Percentiles rank a stretch among this genome's conserved stretches.
Evolutionary conservation across 2,329 filamentous ascomycete species (phyloP).

Genomic region (Neopestalotiopsis rosae): DNA sequence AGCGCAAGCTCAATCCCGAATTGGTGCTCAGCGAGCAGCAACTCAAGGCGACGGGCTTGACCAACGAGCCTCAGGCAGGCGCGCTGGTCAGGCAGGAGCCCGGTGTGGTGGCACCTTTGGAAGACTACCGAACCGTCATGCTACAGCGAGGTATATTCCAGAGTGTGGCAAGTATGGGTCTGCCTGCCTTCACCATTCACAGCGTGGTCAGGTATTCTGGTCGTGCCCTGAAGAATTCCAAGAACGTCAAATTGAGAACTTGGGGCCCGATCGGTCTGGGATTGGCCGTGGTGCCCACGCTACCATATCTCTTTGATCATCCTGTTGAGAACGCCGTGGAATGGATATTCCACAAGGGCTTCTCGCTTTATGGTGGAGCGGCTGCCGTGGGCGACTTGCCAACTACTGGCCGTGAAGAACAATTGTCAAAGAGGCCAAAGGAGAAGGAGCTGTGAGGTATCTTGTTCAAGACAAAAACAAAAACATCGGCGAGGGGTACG

Average conservation of each 20-base stretch:
- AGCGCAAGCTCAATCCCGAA: constrained; percentile 73
- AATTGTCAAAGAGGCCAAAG: constrained; percentile 49
- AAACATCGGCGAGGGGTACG: not conserved
- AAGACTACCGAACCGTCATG: constrained; percentile 93
- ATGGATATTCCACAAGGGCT: constrained; percentile 85
- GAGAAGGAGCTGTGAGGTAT: constrained; percentile 37
- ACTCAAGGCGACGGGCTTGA: constrained; percentile 54
- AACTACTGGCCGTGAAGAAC: constrained; percentile 56
- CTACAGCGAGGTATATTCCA: constrained; percentile 91
- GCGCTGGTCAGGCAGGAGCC: constrained; percentile 39
- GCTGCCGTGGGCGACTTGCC: constrained; percentile 61
- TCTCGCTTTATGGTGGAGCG: constrained; percentile 72
- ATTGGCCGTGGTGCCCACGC: constrained; percentile 76
- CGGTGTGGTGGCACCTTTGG: constrained; percentile 68
- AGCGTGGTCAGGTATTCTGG: constrained; percentile 91
- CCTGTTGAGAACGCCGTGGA: constrained; percentile 93
- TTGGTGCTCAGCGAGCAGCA: constrained; percentile 57
- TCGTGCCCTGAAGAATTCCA: constrained; percentile 79
- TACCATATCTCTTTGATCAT: constrained; percentile 86
- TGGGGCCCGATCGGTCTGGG: constrained; percentile 92
- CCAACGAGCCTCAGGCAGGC: constrained; percentile 35
- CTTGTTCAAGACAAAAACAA: not conserved
- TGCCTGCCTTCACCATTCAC: constrained; percentile 94
- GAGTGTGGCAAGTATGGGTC: constrained; percentile 86
- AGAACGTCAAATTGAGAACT: constrained; percentile 77